phyloP scores from a whole-genome alignment of 177 flowering plant species.

The Vitis hybrid region DNA sequence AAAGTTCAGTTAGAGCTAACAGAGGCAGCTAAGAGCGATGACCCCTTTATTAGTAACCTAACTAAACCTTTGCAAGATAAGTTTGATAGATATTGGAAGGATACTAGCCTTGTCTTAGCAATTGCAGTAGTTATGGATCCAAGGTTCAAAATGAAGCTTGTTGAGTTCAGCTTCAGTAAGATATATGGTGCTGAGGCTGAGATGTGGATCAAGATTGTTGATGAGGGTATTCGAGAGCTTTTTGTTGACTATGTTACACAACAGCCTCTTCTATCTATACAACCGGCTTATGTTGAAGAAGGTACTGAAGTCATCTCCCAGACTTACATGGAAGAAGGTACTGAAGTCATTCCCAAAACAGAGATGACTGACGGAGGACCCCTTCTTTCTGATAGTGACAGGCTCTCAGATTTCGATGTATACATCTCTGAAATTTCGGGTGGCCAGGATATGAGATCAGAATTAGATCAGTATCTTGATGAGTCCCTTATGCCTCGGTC shows the following conservation, averaged over 20 bases:
- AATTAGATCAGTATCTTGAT: slow-evolving; percentile 83
- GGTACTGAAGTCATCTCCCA: slow-evolving; percentile 18
- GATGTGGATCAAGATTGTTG: slow-evolving; percentile 48
- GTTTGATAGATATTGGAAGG: slow-evolving; percentile 75
- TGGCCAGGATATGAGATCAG: slow-evolving; percentile 57
- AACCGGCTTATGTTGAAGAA: slow-evolving; percentile 29
- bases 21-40: slow-evolving; percentile 50
- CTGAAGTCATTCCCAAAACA: slow-evolving; percentile 21
- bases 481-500: slow-evolving; percentile 68
- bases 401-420: slow-evolving; percentile 67
- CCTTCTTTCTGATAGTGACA: slow-evolving; percentile 33
- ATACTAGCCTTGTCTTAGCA: slow-evolving; percentile 62
- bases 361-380: slow-evolving; percentile 27
- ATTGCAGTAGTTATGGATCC: slow-evolving; percentile 90
- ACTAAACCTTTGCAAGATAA: slow-evolving; percentile 55
- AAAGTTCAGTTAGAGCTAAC: slow-evolving; percentile 63
- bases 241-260: slow-evolving; percentile 59
- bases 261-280: slow-evolving; percentile 29
- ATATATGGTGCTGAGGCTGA: slow-evolving; percentile 66
- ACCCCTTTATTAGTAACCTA: slow-evolving; percentile 48
- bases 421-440: slow-evolving; percentile 58
- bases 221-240: slow-evolving; percentile 69
- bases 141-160: slow-evolving; percentile 79
- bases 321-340: slow-evolving; percentile 22
- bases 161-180: slow-evolving; percentile 68